phyloP scores from a whole-genome alignment of 768 basidiomycete genomes.

The Leccinum subtestaceum region DNA sequence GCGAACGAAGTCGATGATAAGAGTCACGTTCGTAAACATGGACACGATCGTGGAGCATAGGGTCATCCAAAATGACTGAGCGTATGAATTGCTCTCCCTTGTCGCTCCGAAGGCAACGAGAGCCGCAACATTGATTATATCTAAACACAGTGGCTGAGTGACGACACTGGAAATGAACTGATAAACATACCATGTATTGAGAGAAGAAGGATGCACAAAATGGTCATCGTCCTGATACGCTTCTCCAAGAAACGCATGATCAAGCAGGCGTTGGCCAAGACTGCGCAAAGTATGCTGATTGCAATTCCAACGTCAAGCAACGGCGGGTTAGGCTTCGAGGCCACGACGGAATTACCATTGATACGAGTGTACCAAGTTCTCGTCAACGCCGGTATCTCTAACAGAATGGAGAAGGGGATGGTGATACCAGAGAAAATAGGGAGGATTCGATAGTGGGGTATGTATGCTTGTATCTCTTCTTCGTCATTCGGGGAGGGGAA shows the following conservation, averaged over 20 bases:
- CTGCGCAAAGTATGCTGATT: constrained; percentile 64
- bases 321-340: constrained; percentile 50
- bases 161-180: neutral
- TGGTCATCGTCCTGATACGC: constrained; percentile 57
- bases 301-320: constrained; percentile 61
- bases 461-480: constrained; percentile 32
- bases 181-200: constrained; percentile 61
- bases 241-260: constrained; percentile 72
- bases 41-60: constrained; percentile 72
- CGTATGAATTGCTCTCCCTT: constrained; percentile 68
- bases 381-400: constrained; percentile 79
- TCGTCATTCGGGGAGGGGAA: constrained; percentile 22
- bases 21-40: constrained; percentile 60
- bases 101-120: constrained; percentile 61
- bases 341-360: constrained; percentile 36
- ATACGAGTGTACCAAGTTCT: constrained; percentile 72
- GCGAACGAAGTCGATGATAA: constrained; percentile 57
- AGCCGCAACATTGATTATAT: constrained; percentile 62
- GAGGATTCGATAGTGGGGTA: constrained; percentile 59
- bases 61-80: constrained; percentile 72
- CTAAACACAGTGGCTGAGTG: constrained; percentile 34
- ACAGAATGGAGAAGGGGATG: constrained; percentile 75
- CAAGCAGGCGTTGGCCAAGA: constrained; percentile 67
- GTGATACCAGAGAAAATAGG: constrained; percentile 67
- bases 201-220: constrained; percentile 60